Base-by-base conservation (phyloP, 2,329 filamentous ascomycete genomes). In the Hirsutella thompsonii region DNA sequence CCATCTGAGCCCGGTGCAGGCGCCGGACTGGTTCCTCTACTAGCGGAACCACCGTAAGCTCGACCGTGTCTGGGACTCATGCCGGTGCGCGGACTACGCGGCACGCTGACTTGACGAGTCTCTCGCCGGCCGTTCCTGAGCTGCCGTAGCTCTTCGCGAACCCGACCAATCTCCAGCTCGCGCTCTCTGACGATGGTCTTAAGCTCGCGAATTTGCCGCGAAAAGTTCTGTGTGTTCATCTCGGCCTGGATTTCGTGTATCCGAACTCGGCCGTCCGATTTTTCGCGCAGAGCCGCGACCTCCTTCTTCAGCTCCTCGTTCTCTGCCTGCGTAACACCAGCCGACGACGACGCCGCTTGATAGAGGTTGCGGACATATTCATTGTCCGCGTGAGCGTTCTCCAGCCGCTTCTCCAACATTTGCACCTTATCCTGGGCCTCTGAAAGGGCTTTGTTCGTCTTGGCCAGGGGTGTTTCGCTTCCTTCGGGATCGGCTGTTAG, bases 311-410 rank as follows among this genome's bases (percentile, higher is more conserved):
- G 61, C 8, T 63, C 58, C 16, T 55, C 55, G 47, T 71, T 72
- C 49, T 75, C 68, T 2, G 58, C 51, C 18, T 60, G 57, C 3
- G 76, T 56, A 14, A 64, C 61, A 13, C 61, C 60, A 2, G 67
- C 68, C 1, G 62, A 55, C 26, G 67, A 65, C 8, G 73, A 75
- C 1, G 72, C 69, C 19, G 70, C 63, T 49, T 81, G 79, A 49
- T 83, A 84, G 9, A 69, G 62, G 4, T 66, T 64, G 40, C 74
- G 69, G 11, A 68, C 61, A 49, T 78, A 84, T 2, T 77, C 72
- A 20, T 69, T 60, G 4, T 78, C 72, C 13, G 61, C 62, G 21
- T 70, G 58, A 4, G 64, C 56, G 5, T 62, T 58, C 40, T 62
- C 61, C 5, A 62, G 52, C 18, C 60, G 60, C 41, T 57, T 59